Conservation (phyloP, 106 monocot genomes). For the Apostasia ramifera region DNA sequence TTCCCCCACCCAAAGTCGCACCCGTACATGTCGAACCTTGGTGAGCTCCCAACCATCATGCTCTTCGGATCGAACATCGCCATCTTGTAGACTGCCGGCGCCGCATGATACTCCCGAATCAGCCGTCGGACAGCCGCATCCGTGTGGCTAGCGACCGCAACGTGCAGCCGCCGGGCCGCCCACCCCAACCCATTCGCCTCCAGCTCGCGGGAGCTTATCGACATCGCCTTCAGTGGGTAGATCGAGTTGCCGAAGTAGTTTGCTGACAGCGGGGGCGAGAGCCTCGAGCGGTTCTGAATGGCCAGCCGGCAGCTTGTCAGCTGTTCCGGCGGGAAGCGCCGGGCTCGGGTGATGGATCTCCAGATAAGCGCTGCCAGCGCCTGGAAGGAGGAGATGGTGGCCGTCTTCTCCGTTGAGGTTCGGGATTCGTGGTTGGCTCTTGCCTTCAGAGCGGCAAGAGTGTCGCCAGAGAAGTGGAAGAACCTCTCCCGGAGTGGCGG, state of each 20-base stretch:
- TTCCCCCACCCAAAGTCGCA: slow-evolving; percentile 50
- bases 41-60: slow-evolving; percentile 34
- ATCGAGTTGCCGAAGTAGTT: slow-evolving; percentile 59
- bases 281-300: slow-evolving; percentile 37
- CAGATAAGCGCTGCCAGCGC: slow-evolving; percentile 71
- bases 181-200: slow-evolving; percentile 16
- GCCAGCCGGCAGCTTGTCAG: slow-evolving; percentile 36
- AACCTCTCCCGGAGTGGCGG: slow-evolving; percentile 39
- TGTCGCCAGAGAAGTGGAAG: slow-evolving; percentile 50
- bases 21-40: slow-evolving; percentile 43
- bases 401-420: background rate
- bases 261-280: slow-evolving; percentile 18
- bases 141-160: slow-evolving; percentile 18
- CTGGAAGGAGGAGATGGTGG: slow-evolving; percentile 65
- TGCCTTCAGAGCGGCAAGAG: slow-evolving; percentile 40
- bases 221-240: slow-evolving; percentile 27
- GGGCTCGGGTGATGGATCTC: slow-evolving; percentile 66
- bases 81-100: slow-evolving; percentile 27
- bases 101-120: slow-evolving; percentile 33
- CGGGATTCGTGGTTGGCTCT: slow-evolving; percentile 35
- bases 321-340: slow-evolving; percentile 13
- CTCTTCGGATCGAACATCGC: slow-evolving; percentile 32
- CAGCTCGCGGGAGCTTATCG: slow-evolving; percentile 19
- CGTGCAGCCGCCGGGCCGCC: slow-evolving; percentile 24
- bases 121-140: slow-evolving; percentile 15